phyloP scores from a whole-genome alignment of 1,139 yeast genomes.

The Saccharomyces hybrid region DNA sequence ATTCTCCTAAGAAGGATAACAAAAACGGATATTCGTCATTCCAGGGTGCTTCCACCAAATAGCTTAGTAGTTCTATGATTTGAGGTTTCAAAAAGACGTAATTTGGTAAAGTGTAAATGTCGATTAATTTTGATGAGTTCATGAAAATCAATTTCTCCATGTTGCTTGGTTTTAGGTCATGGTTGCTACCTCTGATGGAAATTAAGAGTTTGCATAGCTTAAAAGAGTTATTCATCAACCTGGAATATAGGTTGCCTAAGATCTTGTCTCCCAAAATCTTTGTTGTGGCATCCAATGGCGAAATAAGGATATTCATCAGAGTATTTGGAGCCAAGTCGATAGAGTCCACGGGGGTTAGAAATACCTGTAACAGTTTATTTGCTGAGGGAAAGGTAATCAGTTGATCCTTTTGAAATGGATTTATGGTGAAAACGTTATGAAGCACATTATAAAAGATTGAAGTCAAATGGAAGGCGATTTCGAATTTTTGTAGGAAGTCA shows the following conservation, averaged over 20 bases:
- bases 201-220: constrained; percentile 41
- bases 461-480: constrained; percentile 53
- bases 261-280: constrained; percentile 16
- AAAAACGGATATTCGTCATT: constrained; percentile 61
- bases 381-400: constrained; percentile 34
- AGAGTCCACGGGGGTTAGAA: constrained; percentile 45
- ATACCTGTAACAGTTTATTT: constrained; percentile 44
- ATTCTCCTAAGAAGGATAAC: constrained; percentile 68
- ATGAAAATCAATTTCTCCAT: constrained; percentile 57
- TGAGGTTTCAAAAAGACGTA: constrained; percentile 38
- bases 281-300: constrained; percentile 28
- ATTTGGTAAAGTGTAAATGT: constrained; percentile 47
- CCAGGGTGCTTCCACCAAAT: constrained; percentile 59
- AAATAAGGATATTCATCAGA: constrained; percentile 38
- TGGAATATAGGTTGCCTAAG: constrained; percentile 16
- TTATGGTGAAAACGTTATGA: constrained; percentile 51
- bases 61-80: constrained; percentile 52
- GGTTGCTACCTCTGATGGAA: constrained; percentile 46
- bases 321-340: constrained; percentile 47
- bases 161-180: constrained; percentile 45
- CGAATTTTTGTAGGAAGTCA: constrained; percentile 48
- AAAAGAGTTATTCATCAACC: constrained; percentile 34
- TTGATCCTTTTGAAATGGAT: constrained; percentile 27
- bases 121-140: constrained; percentile 50
- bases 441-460: constrained; percentile 51